A percentile compares a stretch with the other conserved stretches of the same genome.
phyloP scores from a whole-genome alignment of 495 filamentous ascomycete species.

The Penicillium samsonianum region DNA sequence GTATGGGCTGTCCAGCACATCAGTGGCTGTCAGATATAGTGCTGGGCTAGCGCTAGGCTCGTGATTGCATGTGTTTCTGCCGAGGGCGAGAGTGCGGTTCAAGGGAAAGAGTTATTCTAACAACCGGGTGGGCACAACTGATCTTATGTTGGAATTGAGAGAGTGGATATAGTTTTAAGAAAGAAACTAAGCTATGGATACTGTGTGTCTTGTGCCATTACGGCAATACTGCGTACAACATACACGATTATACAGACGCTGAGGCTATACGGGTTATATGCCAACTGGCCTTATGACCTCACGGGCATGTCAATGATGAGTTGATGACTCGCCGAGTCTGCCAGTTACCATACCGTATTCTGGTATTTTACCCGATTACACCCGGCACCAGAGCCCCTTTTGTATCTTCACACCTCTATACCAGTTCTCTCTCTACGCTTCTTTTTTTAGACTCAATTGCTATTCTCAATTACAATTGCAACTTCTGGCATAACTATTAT shows the following conservation, averaged over 20 bases:
- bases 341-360: constrained; percentile 3
- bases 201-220: not conserved
- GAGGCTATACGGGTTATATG: not conserved
- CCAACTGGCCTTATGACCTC: constrained; percentile 14
- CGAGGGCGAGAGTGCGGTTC: not conserved
- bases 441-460: not conserved
- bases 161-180: not conserved
- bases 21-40: not conserved
- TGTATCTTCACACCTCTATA: too few relatives aligned
- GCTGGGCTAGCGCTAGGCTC: not conserved
- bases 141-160: not conserved
- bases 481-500: not conserved
- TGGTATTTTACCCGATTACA: constrained; percentile 15
- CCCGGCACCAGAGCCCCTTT: too few relatives aligned
- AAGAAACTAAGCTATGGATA: constrained; percentile 7
- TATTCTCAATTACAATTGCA: not conserved
- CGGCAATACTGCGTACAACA: constrained; percentile 1
- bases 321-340: constrained; percentile 8
- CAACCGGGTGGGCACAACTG: not conserved
- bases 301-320: constrained; percentile 10
- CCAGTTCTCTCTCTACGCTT: not conserved
- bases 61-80: constrained; percentile 3
- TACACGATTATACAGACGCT: not conserved
- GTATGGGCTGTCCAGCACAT: not conserved
- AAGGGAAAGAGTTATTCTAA: not conserved